Base-by-base conservation (phyloP, 352 stramenopile genomes). In the Pythium sp. region DNA sequence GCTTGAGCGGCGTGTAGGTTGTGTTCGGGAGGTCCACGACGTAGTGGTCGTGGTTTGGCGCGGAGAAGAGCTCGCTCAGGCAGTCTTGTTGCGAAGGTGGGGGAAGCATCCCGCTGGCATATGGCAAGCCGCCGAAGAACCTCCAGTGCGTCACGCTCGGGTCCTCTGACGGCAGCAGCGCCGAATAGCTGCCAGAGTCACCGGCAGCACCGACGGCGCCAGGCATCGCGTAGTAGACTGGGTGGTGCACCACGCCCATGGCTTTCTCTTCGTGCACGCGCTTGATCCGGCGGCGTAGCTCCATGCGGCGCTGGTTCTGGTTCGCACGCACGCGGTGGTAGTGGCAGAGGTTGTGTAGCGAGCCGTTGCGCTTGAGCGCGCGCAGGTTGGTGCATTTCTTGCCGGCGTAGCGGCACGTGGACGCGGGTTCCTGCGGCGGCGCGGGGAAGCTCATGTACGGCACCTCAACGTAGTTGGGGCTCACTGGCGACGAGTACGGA, bases 301-400 rank as follows among this genome's bases (percentile, higher is more conserved):
- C 60, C 58, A 69, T 62, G 14, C 59, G 49, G 43, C 67, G 67
- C 56, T 72, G 67, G 38, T 72, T 72, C 53, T 62, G 53, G 32
- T 69, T 64, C 8, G 49, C 61, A 15, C 53, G 62, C 24, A 63
- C 53, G 59, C 58, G 58, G 54, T 71, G 65, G 28, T 46, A 55
- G 47, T 67, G 36, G 58, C 65, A 71, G 24, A 67, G 54, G 38
- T 43, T 71, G 59, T 71, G 58, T n/a, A 71, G 59, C 38, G 36
- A 58, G 32, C 58, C 65, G 34, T 65, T 71, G 30, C 47, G 34
- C 46, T 71, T 71, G n/a, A 62, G 26, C 4, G 30, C 41, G 65
- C 65, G 58, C 36, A 58, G 41, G 15, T 62, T 71, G 2, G 14
- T 0, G 54, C 65, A 71, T 3, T 46, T 30, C 58, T 71, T 71